These are phyloP conservation scores for Cutaneotrichosporon arboriforme DNA, from an alignment of 1,284 basidiomycete species.

Conservation along the genomic window DNA sequence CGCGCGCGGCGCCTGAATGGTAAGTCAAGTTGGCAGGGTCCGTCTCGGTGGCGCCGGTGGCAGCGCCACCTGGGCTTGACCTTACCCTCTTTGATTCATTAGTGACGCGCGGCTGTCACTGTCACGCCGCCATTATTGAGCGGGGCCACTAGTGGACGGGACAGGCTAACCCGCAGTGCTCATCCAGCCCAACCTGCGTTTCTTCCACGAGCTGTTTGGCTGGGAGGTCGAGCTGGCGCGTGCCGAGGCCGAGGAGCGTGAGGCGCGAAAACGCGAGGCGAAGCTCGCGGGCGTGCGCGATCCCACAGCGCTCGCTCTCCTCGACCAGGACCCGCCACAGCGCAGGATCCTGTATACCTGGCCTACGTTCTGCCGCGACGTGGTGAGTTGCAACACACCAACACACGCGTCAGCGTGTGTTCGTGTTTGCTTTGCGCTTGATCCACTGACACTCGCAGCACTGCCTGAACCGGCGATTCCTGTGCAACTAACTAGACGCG, in stretches of 20 bases:
- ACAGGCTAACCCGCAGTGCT: constrained; percentile 62
- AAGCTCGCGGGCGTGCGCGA: constrained; percentile 20
- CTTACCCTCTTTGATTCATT: no score
- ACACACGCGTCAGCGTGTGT: constrained; percentile 2
- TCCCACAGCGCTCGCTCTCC: constrained; percentile 17
- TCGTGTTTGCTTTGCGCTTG: not conserved
- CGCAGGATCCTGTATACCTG: constrained; percentile 40
- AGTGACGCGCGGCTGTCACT: no score
- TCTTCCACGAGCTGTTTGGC: constrained; percentile 86
- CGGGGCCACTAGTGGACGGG: no score
- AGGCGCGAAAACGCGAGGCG: constrained; percentile 19
- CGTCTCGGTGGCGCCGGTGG: not conserved
- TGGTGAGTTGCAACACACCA: constrained; percentile 31
- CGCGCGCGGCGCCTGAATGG: constrained; percentile 45
- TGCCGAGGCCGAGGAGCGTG: constrained; percentile 25
- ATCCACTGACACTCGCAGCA: constrained; percentile 20
- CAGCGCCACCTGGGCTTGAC: not conserved
- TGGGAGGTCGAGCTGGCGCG: constrained; percentile 74
- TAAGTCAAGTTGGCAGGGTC: constrained; percentile 3
- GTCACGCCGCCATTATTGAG: not conserved
- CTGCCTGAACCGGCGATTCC: constrained; percentile 37
- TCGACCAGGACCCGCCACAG: constrained; percentile 14
- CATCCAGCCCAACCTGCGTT: constrained; percentile 88
- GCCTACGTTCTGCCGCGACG: constrained; percentile 46
- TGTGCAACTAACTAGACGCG: constrained; percentile 33